Percentiles rank a stretch among this genome's conserved stretches.
Evolutionary conservation across 257 asterid species (phyloP).

Genomic region (Scutellaria baicalensis): DNA sequence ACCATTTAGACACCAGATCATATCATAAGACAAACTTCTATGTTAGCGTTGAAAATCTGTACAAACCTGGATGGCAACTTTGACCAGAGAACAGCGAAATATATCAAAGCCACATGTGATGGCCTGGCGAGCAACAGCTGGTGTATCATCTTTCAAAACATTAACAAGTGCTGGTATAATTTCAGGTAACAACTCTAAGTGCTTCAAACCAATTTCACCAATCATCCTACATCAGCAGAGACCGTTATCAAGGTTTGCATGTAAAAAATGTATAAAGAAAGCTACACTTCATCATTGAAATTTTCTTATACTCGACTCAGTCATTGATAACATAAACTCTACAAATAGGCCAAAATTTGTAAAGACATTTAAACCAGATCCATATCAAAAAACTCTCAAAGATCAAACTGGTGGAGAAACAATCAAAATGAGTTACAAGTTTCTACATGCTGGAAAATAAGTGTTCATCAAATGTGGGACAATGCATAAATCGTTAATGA

Average conservation of each 20-base stretch:
- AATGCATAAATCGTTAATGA: background rate
- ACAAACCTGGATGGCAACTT: slow-evolving; percentile 72
- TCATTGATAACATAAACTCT: background rate
- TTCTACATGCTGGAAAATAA: background rate
- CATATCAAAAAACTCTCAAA: background rate
- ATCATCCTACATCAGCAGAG: slow-evolving; percentile 49
- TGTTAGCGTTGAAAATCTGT: background rate
- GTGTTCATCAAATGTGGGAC: background rate
- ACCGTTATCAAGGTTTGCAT: background rate
- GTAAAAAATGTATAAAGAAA: background rate
- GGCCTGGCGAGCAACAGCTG: slow-evolving; percentile 96
- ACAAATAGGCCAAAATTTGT: background rate
- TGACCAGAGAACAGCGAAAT: slow-evolving; percentile 59
- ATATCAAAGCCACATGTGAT: slow-evolving; percentile 70
- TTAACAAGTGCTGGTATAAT: slow-evolving; percentile 64
- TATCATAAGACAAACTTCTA: background rate
- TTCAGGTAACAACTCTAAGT: slow-evolving; percentile 70
- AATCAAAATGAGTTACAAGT: background rate
- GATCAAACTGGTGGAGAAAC: slow-evolving; percentile 4
- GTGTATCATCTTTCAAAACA: slow-evolving; percentile 68
- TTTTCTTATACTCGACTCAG: background rate
- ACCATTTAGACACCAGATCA: slow-evolving; percentile 8
- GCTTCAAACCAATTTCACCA: slow-evolving; percentile 74
- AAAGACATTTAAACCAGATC: background rate
- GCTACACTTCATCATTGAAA: background rate